Percentiles rank a stretch among this genome's conserved stretches.
These are phyloP conservation scores for Lentinula aciculospora DNA, from an alignment of 768 basidiomycete species.

Conservation along the genomic window DNA sequence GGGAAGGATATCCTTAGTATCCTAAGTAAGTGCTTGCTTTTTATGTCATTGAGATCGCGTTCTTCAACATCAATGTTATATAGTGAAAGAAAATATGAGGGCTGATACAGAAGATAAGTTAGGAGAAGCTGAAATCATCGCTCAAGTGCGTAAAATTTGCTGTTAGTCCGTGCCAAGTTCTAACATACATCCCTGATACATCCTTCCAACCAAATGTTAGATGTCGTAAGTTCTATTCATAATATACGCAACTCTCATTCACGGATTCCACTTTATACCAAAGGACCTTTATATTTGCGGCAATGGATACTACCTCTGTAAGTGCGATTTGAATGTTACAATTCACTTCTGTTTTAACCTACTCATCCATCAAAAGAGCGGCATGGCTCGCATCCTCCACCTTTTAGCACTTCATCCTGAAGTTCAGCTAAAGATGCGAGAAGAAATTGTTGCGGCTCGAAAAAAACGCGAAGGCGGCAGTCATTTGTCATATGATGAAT, in stretches of 20 bases:
- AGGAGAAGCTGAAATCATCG: slow-evolving; percentile 21
- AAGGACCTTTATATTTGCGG: slow-evolving; percentile 35
- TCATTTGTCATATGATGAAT: slow-evolving; percentile 29
- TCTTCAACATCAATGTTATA: neutral
- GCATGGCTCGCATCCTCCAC: slow-evolving; percentile 26
- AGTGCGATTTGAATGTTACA: neutral
- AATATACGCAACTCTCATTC: no score
- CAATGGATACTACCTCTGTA: slow-evolving; percentile 35
- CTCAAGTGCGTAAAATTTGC: slow-evolving; percentile 17
- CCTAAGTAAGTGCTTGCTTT: slow-evolving; percentile 29
- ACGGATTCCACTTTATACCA: no score
- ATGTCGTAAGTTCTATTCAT: slow-evolving; percentile 16
- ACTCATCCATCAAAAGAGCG: slow-evolving; percentile 9
- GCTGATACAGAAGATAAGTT: slow-evolving; percentile 16
- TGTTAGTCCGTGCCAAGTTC: neutral
- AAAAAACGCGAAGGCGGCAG: slow-evolving; percentile 13
- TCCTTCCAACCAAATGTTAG: slow-evolving; percentile 13
- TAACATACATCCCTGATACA: neutral
- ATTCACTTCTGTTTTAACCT: no score
- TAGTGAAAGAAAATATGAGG: slow-evolving; percentile 15
- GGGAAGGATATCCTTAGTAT: slow-evolving; percentile 33
- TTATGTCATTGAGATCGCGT: neutral
- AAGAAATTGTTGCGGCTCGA: slow-evolving; percentile 26
- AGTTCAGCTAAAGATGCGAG: slow-evolving; percentile 30
- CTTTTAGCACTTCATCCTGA: slow-evolving; percentile 27